Percentiles rank a stretch among this genome's conserved stretches.
phyloP scores from a whole-genome alignment of 1,284 basidiomycete genomes.

The Ustilago crameri region DNA sequence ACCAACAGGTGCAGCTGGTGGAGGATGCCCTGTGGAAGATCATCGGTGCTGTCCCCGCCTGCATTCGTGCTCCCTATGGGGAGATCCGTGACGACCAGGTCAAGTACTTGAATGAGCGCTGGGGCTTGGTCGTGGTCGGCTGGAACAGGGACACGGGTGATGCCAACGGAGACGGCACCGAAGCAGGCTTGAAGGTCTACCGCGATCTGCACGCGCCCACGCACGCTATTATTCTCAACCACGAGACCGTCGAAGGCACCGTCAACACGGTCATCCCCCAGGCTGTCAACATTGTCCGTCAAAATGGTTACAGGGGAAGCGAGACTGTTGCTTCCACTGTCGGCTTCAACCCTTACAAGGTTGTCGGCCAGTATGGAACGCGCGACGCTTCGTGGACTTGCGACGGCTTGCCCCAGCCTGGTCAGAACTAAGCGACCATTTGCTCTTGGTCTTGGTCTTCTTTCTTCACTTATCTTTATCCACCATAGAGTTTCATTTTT shows the following conservation, averaged over 20 bases:
- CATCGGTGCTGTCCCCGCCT: slow-evolving; percentile 55
- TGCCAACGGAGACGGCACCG: slow-evolving; percentile 39
- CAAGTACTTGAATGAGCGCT: slow-evolving; percentile 51
- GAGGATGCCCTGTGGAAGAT: slow-evolving; percentile 61
- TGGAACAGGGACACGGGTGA: slow-evolving; percentile 56
- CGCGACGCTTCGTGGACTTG: slow-evolving; percentile 57
- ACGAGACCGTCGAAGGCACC: slow-evolving; percentile 56
- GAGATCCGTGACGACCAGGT: slow-evolving; percentile 40
- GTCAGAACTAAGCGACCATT: slow-evolving; percentile 1
- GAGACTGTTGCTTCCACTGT: slow-evolving; percentile 44
- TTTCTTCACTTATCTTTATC: slow-evolving; percentile 1
- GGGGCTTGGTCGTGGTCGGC: slow-evolving; percentile 48
- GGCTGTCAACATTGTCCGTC: slow-evolving; percentile 46
- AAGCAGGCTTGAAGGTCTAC: slow-evolving; percentile 40
- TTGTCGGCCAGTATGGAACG: slow-evolving; percentile 24
- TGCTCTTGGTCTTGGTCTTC: background rate
- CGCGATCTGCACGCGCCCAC: slow-evolving; percentile 38
- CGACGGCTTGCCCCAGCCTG: slow-evolving; percentile 42
- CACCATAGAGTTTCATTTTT: background rate
- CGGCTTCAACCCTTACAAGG: slow-evolving; percentile 59
- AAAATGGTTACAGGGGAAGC: slow-evolving; percentile 53
- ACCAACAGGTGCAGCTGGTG: slow-evolving; percentile 52
- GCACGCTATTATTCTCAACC: slow-evolving; percentile 57
- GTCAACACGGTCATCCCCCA: slow-evolving; percentile 43
- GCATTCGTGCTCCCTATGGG: slow-evolving; percentile 58